These are phyloP conservation scores for Aspergillus ochraceus DNA, from an alignment of 2,329 filamentous ascomycete genomes.

Conservation along the genomic window DNA sequence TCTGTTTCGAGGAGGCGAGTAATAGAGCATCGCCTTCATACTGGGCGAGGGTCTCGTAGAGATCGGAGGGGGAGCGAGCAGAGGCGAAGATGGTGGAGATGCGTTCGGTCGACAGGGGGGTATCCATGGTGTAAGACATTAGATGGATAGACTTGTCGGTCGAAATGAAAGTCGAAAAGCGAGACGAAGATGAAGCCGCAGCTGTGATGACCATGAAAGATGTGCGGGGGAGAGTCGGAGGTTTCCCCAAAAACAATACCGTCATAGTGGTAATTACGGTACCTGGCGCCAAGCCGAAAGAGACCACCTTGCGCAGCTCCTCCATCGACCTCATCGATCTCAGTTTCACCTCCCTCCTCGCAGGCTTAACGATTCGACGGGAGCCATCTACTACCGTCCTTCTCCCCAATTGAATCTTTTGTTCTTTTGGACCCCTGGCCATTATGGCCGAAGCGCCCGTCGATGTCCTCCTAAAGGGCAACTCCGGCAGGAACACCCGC, in stretches of 20 bases:
- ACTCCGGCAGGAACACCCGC: conserved; percentile 76
- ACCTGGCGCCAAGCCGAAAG: conserved; percentile 40
- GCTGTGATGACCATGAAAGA: not conserved
- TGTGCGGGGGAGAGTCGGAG: conserved; percentile 34
- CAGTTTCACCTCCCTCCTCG: conserved; percentile 21
- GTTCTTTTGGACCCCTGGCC: conserved; percentile 33
- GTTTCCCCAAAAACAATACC: conserved; percentile 20
- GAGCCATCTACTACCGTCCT: conserved; percentile 19
- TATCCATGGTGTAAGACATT: conserved; percentile 25
- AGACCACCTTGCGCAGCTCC: conserved; percentile 46
- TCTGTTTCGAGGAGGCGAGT: conserved; percentile 20
- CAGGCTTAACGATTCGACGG: conserved; percentile 9
- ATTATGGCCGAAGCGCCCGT: conserved; percentile 49
- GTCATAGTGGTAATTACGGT: conserved; percentile 11
- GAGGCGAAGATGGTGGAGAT: conserved; percentile 31
- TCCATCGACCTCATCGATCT: conserved; percentile 19
- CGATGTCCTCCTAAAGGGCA: conserved; percentile 70
- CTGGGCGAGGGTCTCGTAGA: conserved; percentile 35
- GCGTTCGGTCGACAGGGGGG: conserved; percentile 31
- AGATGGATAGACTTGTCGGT: not conserved
- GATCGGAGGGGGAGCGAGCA: conserved; percentile 31
- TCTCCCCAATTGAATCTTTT: conserved; percentile 24
- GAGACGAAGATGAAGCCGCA: not conserved
- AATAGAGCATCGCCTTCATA: conserved; percentile 39
- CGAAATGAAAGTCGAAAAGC: conserved; percentile 1